These are phyloP conservation scores for Trichoderma parareesei DNA, from an alignment of 495 filamentous ascomycete genomes.

Conservation along the genomic window DNA sequence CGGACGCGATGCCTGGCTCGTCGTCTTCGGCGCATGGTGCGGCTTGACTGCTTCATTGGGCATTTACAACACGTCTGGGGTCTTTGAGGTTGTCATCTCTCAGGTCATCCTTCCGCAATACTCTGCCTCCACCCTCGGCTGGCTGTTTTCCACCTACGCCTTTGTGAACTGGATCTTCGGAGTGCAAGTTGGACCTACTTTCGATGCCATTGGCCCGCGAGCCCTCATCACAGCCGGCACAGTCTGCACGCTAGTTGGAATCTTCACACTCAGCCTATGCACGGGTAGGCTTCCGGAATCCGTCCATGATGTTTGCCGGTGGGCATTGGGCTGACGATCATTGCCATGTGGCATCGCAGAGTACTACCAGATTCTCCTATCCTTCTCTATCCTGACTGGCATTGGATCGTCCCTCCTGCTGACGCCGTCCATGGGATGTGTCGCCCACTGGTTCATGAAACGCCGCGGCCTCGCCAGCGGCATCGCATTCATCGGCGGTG, in stretches of 20 bases:
- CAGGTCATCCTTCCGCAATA: constrained; percentile 49
- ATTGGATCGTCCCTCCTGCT: constrained; percentile 50
- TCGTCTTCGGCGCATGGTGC: constrained; percentile 52
- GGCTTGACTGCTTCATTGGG: constrained; percentile 58
- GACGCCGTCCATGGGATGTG: constrained; percentile 47
- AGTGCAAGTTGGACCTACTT: constrained; percentile 59
- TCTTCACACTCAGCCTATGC: constrained; percentile 47
- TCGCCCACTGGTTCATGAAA: constrained; percentile 58
- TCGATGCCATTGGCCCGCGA: constrained; percentile 53
- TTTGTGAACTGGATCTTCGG: constrained; percentile 58
- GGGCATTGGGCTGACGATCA: constrained; percentile 13
- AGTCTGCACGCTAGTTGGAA: constrained; percentile 40
- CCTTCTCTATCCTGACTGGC: constrained; percentile 49
- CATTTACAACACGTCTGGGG: constrained; percentile 53
- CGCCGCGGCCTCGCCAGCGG: constrained; percentile 56
- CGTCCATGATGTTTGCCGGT: constrained; percentile 13
- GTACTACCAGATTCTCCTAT: constrained; percentile 63
- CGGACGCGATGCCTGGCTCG: constrained; percentile 52
- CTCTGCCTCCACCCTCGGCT: constrained; percentile 49
- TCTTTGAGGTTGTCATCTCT: constrained; percentile 56
- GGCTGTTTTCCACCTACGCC: constrained; percentile 55
- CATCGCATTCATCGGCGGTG: constrained; percentile 50
- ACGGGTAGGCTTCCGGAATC: constrained; percentile 22
- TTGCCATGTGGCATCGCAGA: constrained; percentile 18
- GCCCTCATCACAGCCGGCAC: constrained; percentile 44